These are phyloP conservation scores for Santalum album DNA, from an alignment of 164 flowering plant species.

Conservation along the genomic window DNA sequence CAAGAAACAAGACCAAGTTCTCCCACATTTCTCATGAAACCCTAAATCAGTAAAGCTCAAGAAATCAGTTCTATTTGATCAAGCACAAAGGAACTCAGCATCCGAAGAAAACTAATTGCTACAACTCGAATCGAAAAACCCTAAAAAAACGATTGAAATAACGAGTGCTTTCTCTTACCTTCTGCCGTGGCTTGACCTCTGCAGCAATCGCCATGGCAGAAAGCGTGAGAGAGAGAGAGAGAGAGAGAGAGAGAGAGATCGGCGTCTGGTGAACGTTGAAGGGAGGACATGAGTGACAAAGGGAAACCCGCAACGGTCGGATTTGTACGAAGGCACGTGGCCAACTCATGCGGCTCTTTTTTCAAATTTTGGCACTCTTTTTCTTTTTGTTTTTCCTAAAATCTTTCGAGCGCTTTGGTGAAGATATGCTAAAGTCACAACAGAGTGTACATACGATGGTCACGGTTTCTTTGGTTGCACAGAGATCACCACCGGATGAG, in stretches of 20 bases:
- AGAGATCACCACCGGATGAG: too few species aligned
- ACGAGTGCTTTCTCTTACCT: conserved; percentile 25
- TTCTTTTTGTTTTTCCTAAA: neutral
- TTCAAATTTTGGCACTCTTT: neutral
- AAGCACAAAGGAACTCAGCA: neutral
- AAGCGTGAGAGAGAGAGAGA: neutral
- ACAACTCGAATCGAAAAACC: neutral
- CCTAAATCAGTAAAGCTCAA: neutral
- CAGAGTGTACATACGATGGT: too few species aligned
- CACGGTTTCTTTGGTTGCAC: too few species aligned
- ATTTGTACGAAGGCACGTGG: conserved; percentile 15
- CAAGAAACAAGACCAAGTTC: too few species aligned
- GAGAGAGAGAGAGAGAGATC: conserved; percentile 9
- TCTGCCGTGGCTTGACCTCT: conserved; percentile 39
- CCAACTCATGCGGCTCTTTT: neutral
- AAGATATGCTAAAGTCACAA: too few species aligned
- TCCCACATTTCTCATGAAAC: neutral
- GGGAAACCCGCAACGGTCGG: conserved; percentile 21
- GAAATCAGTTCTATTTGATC: neutral
- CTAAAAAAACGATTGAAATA: neutral
- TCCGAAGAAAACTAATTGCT: neutral
- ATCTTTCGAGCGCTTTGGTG: too few species aligned
- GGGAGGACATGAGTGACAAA: conserved; percentile 1
- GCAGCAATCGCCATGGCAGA: conserved; percentile 45
- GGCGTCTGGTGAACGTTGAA: neutral